Percentiles rank a stretch among this genome's conserved stretches.
These are phyloP conservation scores for Colletotrichum acutatum DNA, from an alignment of 2,329 filamentous ascomycete genomes.

Conservation along the genomic window DNA sequence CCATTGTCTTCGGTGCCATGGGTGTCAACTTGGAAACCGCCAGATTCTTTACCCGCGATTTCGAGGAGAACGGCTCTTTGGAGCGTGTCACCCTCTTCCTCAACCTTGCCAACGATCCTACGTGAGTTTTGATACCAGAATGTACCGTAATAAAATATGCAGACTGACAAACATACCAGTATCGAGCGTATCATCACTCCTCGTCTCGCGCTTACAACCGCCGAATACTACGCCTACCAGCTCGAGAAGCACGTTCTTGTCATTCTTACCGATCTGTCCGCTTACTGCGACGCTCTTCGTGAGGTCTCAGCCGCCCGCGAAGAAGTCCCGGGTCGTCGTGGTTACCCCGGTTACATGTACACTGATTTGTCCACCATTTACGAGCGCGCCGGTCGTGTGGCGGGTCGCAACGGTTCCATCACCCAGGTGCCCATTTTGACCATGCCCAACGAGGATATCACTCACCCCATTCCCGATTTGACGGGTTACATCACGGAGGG, in stretches of 20 bases:
- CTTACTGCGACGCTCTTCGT: constrained; percentile 98
- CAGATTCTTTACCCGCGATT: constrained; percentile 98
- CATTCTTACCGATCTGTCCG: constrained; percentile 96
- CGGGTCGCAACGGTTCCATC: constrained; percentile 97
- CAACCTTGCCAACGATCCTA: constrained; percentile 98
- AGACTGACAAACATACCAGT: constrained; percentile 54
- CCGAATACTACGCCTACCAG: constrained; percentile 99
- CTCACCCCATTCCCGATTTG: constrained; percentile 97
- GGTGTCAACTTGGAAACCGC: constrained; percentile 99
- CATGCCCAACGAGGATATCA: constrained; percentile 99
- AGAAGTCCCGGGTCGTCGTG: constrained; percentile 98
- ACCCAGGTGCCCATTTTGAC: constrained; percentile 99
- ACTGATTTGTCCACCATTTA: constrained; percentile 99
- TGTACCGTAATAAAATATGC: neutral
- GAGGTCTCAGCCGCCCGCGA: constrained; percentile 98
- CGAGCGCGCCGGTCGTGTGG: constrained; percentile 97
- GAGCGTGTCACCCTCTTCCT: constrained; percentile 97
- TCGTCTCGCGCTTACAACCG: constrained; percentile 96
- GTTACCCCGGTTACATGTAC: constrained; percentile 99
- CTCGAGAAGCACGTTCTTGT: constrained; percentile 99
- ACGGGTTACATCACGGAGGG: constrained; percentile 99
- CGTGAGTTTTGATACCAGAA: constrained; percentile 66
- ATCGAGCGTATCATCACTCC: constrained; percentile 99
- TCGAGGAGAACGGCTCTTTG: constrained; percentile 99
- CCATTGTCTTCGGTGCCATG: constrained; percentile 99